phyloP scores from a whole-genome alignment of 805 yeast species.

The Ogataea henricii region DNA sequence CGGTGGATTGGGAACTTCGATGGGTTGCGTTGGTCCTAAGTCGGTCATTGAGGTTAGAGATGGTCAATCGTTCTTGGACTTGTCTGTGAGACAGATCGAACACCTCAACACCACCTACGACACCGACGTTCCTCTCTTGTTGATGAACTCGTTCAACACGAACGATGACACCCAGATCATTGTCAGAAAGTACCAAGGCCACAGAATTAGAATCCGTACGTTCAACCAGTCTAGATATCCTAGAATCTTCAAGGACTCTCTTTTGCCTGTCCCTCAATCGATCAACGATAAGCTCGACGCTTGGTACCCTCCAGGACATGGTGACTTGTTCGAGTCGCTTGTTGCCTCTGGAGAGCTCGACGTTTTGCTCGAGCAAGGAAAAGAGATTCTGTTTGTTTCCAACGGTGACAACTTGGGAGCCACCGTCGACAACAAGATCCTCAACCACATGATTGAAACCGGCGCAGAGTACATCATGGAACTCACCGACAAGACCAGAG shows the following conservation, averaged over 20 bases:
- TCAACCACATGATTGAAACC: slow-evolving; percentile 90
- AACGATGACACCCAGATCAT: slow-evolving; percentile 93
- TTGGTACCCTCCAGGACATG: slow-evolving; percentile 99
- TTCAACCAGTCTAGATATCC: slow-evolving; percentile 99
- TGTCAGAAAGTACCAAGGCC: slow-evolving; percentile 95
- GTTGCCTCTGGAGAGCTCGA: slow-evolving; percentile 91
- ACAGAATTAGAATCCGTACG: slow-evolving; percentile 90
- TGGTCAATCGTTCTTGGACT: slow-evolving; percentile 94
- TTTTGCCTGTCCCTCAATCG: slow-evolving; percentile 87
- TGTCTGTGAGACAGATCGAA: slow-evolving; percentile 95
- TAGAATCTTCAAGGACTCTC: slow-evolving; percentile 91
- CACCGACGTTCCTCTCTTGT: slow-evolving; percentile 90
- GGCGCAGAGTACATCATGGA: slow-evolving; percentile 97
- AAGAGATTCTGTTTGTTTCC: slow-evolving; percentile 92
- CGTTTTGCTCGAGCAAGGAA: slow-evolving; percentile 84
- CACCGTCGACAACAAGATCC: slow-evolving; percentile 87
- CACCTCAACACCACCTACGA: slow-evolving; percentile 87
- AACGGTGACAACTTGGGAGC: slow-evolving; percentile 99
- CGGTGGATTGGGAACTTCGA: slow-evolving; percentile 98
- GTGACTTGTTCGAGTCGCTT: slow-evolving; percentile 91
- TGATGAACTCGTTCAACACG: slow-evolving; percentile 98
- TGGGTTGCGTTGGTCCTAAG: slow-evolving; percentile 99
- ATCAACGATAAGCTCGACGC: slow-evolving; percentile 73
- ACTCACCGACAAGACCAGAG: slow-evolving; percentile 97
- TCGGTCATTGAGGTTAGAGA: slow-evolving; percentile 98